A percentile compares a stretch with the other conserved stretches of the same genome.
These are phyloP conservation scores for Notholithocarpus densiflorus DNA, from an alignment of 306 rosid genomes.

Conservation along the genomic window DNA sequence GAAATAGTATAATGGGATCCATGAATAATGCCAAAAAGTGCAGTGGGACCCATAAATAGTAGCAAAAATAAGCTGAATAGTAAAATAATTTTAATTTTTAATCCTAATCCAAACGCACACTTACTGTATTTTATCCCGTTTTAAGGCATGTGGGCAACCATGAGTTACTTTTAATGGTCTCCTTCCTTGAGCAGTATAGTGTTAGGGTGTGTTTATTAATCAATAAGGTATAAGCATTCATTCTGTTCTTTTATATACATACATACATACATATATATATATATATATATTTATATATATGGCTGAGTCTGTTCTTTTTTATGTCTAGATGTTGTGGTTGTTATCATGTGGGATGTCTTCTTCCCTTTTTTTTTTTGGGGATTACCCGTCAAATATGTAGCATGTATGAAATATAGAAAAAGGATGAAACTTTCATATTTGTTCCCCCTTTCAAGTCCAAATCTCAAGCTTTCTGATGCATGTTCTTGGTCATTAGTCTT, in stretches of 20 bases:
- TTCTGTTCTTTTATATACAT: not conserved
- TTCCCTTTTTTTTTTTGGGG: not conserved
- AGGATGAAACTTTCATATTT: not conserved
- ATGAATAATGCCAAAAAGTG: too few species aligned
- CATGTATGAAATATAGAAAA: not conserved
- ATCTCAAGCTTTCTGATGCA: not conserved
- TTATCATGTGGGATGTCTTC: not conserved
- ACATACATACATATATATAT: too few species aligned
- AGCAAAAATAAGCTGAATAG: too few species aligned
- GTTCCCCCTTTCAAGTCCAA: not conserved
- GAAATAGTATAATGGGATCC: too few species aligned
- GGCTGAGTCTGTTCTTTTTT: not conserved
- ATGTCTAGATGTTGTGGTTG: not conserved
- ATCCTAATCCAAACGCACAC: too few species aligned
- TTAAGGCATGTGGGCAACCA: not conserved
- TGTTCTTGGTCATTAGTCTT: not conserved
- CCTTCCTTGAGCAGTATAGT: not conserved
- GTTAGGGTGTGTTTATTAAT: not conserved
- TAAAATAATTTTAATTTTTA: too few species aligned
- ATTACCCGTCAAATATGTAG: not conserved
- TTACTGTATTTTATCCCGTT: slow-evolving; percentile 15
- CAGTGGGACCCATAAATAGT: too few species aligned
- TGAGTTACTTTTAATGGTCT: slow-evolving; percentile 12
- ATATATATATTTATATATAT: too few species aligned
- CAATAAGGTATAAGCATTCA: not conserved